Percentiles rank a stretch among this genome's conserved stretches.
Conservation (phyloP, 805 yeast genomes). For the Wickerhamomyces silvicola region DNA sequence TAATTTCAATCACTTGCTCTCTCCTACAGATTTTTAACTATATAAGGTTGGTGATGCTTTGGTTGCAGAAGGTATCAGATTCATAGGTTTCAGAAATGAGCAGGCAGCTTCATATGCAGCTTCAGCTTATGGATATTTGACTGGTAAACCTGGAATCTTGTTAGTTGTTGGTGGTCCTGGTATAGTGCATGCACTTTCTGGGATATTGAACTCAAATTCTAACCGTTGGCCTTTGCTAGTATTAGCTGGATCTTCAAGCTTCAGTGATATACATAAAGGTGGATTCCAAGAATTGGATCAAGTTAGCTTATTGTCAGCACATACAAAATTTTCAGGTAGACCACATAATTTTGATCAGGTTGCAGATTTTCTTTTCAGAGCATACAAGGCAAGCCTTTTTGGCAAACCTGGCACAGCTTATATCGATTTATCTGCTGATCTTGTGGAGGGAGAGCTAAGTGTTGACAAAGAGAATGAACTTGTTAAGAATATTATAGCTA, state of each 20-base stretch:
- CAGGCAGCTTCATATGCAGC: constrained; percentile 77
- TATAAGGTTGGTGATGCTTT: constrained; percentile 56
- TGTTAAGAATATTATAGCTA: constrained; percentile 4
- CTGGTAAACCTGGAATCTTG: constrained; percentile 58
- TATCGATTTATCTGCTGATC: constrained; percentile 58
- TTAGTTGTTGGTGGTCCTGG: constrained; percentile 78
- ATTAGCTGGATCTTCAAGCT: constrained; percentile 55
- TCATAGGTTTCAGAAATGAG: constrained; percentile 61
- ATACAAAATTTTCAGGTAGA: constrained; percentile 46
- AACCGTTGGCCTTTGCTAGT: constrained; percentile 64
- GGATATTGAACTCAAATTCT: constrained; percentile 53
- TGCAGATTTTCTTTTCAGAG: constrained; percentile 37
- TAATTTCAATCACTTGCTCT: not conserved
- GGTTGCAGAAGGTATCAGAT: constrained; percentile 45
- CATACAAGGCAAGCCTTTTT: constrained; percentile 35
- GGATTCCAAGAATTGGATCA: constrained; percentile 73
- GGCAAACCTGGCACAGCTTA: constrained; percentile 60
- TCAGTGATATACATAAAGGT: constrained; percentile 45
- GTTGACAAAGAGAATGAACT: not conserved
- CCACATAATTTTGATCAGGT: constrained; percentile 30
- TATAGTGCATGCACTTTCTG: constrained; percentile 59
- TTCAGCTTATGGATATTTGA: constrained; percentile 59
- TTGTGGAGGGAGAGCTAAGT: constrained; percentile 29
- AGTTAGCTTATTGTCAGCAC: constrained; percentile 38
- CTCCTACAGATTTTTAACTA: not conserved